Evolutionary conservation across 768 basidiomycete genomes (phyloP).

Genomic region (Calocera cornea): DNA sequence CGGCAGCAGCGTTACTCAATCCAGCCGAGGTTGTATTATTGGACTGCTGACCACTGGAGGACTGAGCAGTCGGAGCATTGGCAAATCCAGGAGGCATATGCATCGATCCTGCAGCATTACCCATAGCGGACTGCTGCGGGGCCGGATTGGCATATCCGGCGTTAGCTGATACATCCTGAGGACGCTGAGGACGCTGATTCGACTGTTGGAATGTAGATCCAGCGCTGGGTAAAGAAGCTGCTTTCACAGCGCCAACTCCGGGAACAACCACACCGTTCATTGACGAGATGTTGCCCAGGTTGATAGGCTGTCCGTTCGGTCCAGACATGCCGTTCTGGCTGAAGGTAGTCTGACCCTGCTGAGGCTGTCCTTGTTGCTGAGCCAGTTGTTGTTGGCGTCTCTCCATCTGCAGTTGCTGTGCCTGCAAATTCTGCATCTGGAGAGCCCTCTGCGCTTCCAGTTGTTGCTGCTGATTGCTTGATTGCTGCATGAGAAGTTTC

Average conservation of each 20-base stretch:
- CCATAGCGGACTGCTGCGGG: background rate
- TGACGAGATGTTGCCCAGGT: conserved; percentile 2
- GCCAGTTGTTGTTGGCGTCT: conserved; percentile 8
- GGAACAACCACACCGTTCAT: background rate
- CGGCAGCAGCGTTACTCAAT: conserved; percentile 28
- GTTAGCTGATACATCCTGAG: background rate
- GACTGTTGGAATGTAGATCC: background rate
- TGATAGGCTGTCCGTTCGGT: background rate
- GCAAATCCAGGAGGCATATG: conserved; percentile 5
- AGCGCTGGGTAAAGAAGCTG: conserved; percentile 4
- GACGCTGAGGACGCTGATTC: background rate
- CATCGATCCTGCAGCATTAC: background rate
- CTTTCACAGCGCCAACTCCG: conserved; percentile 4
- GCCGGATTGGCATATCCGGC: background rate
- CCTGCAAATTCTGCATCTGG: conserved; percentile 6
- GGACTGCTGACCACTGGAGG: conserved; percentile 4
- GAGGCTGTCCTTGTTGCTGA: conserved; percentile 12
- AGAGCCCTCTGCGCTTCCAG: background rate
- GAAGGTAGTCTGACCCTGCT: conserved; percentile 14
- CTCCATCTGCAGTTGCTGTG: conserved; percentile 10
- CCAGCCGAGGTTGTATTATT: conserved; percentile 40
- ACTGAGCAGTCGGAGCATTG: background rate
- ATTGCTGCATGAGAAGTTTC: background rate
- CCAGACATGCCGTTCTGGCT: background rate
- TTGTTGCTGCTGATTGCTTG: background rate